Conservation (phyloP, 1,284 basidiomycete species). For the Moniliophthora roreri region DNA sequence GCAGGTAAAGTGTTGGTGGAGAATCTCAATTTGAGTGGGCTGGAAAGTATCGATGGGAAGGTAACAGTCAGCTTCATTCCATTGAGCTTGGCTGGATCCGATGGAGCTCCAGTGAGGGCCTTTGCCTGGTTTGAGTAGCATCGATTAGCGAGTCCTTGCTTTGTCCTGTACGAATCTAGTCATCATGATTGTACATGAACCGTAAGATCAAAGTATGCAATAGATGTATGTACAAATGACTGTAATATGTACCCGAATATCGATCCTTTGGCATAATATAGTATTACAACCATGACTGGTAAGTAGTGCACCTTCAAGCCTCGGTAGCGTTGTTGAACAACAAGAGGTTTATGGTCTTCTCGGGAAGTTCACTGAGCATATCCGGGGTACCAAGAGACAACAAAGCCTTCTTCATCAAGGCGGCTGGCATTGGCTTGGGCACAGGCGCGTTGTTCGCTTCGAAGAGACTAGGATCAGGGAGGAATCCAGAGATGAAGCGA, state of each 20-base stretch:
- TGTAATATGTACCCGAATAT: background rate
- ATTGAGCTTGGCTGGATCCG: background rate
- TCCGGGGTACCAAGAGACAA: conserved; percentile 58
- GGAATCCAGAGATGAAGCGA: conserved; percentile 53
- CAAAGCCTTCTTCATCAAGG: conserved; percentile 76
- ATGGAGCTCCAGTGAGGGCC: conserved; percentile 1
- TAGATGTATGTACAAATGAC: background rate
- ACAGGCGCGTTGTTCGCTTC: conserved; percentile 42
- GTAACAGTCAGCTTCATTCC: background rate
- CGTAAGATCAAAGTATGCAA: no score
- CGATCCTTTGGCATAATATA: background rate
- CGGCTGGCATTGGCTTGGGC: conserved; percentile 54
- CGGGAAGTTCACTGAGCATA: conserved; percentile 50
- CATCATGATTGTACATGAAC: no score
- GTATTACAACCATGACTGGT: no score
- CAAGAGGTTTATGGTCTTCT: conserved; percentile 67
- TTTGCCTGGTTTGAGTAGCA: no score
- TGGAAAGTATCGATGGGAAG: background rate
- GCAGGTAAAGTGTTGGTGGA: background rate
- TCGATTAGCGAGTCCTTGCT: no score
- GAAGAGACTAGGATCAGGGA: conserved; percentile 57
- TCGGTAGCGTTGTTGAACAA: conserved; percentile 87
- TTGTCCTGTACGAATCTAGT: no score
- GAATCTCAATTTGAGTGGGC: conserved; percentile 1
- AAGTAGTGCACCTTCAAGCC: no score